Conservation (phyloP, 257 asterid genomes). For the Cruciata laevipes region DNA sequence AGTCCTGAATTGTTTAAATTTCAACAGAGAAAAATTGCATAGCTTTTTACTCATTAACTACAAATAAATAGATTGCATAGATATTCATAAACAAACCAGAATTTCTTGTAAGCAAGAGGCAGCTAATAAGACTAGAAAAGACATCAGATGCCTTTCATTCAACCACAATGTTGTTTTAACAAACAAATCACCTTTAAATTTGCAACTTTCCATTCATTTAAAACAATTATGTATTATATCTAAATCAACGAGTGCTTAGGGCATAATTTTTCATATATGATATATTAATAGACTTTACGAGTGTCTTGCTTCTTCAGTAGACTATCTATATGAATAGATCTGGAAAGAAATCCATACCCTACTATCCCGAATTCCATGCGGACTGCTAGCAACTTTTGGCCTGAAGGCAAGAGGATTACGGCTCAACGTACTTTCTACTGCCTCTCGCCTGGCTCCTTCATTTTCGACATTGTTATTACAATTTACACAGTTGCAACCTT, state of each 20-base stretch:
- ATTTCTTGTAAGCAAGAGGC: neutral
- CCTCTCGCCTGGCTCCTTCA: conserved; percentile 82
- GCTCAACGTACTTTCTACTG: conserved; percentile 84
- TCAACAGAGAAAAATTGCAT: too few relatives aligned
- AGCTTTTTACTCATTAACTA: too few relatives aligned
- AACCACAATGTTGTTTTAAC: neutral
- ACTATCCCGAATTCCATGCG: conserved; percentile 72
- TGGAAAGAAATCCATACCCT: conserved; percentile 43
- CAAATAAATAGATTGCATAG: too few relatives aligned
- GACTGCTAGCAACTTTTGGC: conserved; percentile 92
- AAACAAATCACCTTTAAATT: neutral
- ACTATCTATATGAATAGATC: conserved; percentile 5
- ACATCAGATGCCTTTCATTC: neutral
- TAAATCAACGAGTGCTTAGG: neutral
- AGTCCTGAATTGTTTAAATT: neutral
- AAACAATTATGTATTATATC: neutral
- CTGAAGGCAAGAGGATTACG: conserved; percentile 95
- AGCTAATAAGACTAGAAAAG: neutral
- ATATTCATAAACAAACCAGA: neutral
- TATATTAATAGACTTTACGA: neutral
- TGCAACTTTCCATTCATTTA: neutral
- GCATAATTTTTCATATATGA: neutral
- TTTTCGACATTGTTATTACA: conserved; percentile 83
- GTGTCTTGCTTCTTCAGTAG: neutral
- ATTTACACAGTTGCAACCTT: conserved; percentile 87